Base-by-base conservation (phyloP, 768 basidiomycete species). In the Mycena venus region DNA sequence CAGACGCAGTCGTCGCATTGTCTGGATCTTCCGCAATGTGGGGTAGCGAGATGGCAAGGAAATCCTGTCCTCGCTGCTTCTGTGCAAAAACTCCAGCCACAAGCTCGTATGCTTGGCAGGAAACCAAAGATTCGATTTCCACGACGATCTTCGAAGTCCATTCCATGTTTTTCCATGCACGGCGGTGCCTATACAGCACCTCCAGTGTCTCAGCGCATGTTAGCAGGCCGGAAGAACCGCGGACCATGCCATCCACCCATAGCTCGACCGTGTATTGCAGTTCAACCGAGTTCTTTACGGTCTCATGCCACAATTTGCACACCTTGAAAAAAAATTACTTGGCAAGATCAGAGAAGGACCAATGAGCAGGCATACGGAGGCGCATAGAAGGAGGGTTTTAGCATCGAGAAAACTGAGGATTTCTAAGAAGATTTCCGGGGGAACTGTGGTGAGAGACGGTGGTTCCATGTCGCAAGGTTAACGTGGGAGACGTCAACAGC, bases 201-300 rank as follows among this genome's bases (percentile, higher is more conserved):
- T 32, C 47, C n/a, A 73, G 40, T 21, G 56, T 40, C 19, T 62
- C 72, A 1, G 72, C 27, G 25, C 38, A 10, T 4, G 72, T 36
- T 3, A 47, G 25, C 0, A n/a, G 9, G 10, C 34, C 40, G 0
- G 34, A 21, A 12, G 29, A 25, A 5, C 49, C 72, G 17, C 12
- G 31, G 10, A 68, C n/a, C 47, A 67, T 25, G 8, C 72, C 72
- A 32, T 73, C 66, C 0, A 31, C 58, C 72, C 72, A 73, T 8
- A 73, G 72, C 49, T 73, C 65, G 11, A 68, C 38, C 2, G 40
- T 38, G 21, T 55, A 68, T 23, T 62, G 64, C 19, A 72, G 38
- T 25, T 25, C 71, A 21, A 58, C 15, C 0, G 71, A 72, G 23
- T 31, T 32, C 10, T 25, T 59, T 3, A 67, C 38, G 4, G 31